A percentile compares a stretch with the other conserved stretches of the same genome.
Conservation (phyloP, 371 early-diverging fungal species). For the Lichtheimia ornata region DNA sequence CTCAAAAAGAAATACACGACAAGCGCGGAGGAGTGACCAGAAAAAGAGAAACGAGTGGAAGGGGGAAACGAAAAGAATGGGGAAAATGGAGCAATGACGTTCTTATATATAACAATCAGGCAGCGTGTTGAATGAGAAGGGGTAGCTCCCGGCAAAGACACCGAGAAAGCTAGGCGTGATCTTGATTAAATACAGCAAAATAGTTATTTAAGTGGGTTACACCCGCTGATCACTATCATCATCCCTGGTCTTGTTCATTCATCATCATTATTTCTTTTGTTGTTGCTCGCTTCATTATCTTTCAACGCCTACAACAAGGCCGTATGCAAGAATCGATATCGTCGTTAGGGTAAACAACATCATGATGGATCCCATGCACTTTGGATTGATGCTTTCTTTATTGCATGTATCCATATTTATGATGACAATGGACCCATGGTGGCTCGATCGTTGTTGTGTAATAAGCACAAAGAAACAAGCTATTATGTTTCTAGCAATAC, state of each 20-base stretch:
- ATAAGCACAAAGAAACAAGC: too few relatives aligned
- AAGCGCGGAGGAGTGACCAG: constrained; percentile 8
- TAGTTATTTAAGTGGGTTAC: constrained; percentile 15
- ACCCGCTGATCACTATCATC: constrained; percentile 7
- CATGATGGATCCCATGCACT: too few relatives aligned
- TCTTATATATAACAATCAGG: constrained; percentile 2
- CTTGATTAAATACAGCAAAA: constrained; percentile 9
- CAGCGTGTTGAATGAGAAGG: constrained; percentile 5
- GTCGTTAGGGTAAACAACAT: too few relatives aligned
- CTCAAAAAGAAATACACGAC: constrained; percentile 5
- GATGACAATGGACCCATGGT: too few relatives aligned
- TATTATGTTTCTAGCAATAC: too few relatives aligned
- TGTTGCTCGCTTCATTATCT: too few relatives aligned
- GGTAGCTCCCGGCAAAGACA: background rate
- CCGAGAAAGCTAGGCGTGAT: background rate
- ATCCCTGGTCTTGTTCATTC: constrained; percentile 2
- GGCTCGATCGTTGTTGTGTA: too few relatives aligned
- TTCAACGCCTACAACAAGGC: too few relatives aligned
- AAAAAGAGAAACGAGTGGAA: constrained; percentile 16
- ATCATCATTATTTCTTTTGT: too few relatives aligned
- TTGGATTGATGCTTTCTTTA: too few relatives aligned
- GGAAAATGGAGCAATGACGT: background rate
- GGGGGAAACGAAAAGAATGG: constrained; percentile 6
- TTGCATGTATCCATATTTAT: too few relatives aligned
- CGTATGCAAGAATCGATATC: too few relatives aligned